Evolutionary conservation across 192 early-diverging fungal genomes (phyloP), one percentile per base, ranked within the genome.

Genomic region (Linnemannia hyalina): DNA sequence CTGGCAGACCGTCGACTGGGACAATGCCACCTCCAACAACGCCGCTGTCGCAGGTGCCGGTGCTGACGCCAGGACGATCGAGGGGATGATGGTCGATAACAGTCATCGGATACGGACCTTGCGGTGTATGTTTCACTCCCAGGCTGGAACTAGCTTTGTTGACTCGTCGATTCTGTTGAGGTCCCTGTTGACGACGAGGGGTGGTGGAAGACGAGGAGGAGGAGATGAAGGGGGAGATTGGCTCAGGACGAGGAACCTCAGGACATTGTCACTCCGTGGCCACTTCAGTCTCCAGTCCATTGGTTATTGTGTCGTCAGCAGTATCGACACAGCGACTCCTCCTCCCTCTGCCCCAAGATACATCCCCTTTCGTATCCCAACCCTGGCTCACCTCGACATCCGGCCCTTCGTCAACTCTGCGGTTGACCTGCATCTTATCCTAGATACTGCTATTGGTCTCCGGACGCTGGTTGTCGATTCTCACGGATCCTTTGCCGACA

Each of bases 1-100:
- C 47, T 86, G 84, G 84, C n/a, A 42, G 10, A 47, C 71, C 3
- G 72, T 81, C 23, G 71, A 78, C 23, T 86, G 84, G 84, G 79
- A 86, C 15, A 86, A 86, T 38, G 38, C 38, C 44, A 81, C 84
- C 6, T n/a, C 68, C 4, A 60, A 57, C 47, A 26, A 42, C 15
- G 55, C 23, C 52, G 0, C 60, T 70, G 0, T 4, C 47, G 40
- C 38, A 38, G 4, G 38, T 4, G 38, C 38, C 4, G 4, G 4
- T 20, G 16, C 47, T 3, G 4, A 4, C 5, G 18, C 16, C 47
- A 20, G 16, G 16, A 49, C 47, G 16, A 65, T 68, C 11, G 73
- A 86, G 35, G n/a, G 40, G 1, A 29, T 35, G 71, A 80, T 86
- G 78, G 13, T 74, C 1, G 6, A 29, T 1, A 22, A 81, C 26